A percentile compares a stretch with the other conserved stretches of the same genome.
These are phyloP conservation scores for Paulownia fortunei DNA, from an alignment of 257 asterid species.

Conservation along the genomic window DNA sequence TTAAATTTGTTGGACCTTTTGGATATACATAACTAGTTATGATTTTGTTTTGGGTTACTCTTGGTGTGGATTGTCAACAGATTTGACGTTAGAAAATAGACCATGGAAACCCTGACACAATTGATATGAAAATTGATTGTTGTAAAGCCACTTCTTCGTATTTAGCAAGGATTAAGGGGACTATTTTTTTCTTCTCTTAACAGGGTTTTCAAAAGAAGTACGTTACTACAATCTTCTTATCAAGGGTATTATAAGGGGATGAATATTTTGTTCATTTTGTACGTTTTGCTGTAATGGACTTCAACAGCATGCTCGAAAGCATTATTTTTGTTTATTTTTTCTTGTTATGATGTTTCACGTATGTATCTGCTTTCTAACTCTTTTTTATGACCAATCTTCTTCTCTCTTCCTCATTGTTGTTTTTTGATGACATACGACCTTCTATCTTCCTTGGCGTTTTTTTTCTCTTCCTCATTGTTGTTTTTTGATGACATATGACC, in stretches of 20 bases:
- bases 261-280: background rate
- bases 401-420: background rate
- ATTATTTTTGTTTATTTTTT: background rate
- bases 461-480: background rate
- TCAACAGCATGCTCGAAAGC: background rate
- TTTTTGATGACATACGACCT: conserved; percentile 5
- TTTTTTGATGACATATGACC: conserved; percentile 11
- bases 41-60: background rate
- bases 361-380: background rate
- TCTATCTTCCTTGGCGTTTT: background rate
- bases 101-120: background rate
- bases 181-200: background rate
- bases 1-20: conserved; percentile 14
- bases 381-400: background rate
- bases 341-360: background rate
- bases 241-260: background rate
- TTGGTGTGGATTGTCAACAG: background rate
- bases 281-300: background rate
- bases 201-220: too few species aligned
- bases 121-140: background rate
- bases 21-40: background rate
- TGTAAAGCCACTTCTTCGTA: background rate
- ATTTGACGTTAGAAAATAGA: background rate
- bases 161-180: background rate
- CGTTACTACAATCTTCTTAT: background rate